These are phyloP conservation scores for Hypoxylon sp. DNA, from an alignment of 2,329 filamentous ascomycete genomes.

Conservation along the genomic window DNA sequence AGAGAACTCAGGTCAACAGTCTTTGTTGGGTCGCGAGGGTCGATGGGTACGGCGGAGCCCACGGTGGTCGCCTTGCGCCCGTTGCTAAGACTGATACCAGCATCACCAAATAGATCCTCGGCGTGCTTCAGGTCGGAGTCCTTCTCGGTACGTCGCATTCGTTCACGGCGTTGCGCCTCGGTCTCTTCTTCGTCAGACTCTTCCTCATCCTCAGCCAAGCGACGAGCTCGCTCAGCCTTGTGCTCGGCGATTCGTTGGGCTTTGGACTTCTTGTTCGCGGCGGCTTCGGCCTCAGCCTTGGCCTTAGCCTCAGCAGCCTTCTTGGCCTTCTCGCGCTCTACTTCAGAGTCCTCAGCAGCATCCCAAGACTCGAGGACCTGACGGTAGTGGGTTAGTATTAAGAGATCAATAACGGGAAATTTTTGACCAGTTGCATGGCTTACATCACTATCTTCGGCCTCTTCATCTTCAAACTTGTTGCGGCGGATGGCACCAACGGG, in stretches of 20 bases:
- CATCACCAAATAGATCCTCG: conserved; percentile 87
- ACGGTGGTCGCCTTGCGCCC: conserved; percentile 78
- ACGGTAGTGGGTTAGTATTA: conserved; percentile 18
- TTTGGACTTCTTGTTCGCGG: conserved; percentile 92
- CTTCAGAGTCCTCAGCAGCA: conserved; percentile 95
- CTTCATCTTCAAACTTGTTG: conserved; percentile 91
- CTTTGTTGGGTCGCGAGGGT: conserved; percentile 80
- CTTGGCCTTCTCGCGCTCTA: conserved; percentile 93
- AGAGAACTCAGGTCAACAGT: conserved; percentile 86
- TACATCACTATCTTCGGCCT: conserved; percentile 85
- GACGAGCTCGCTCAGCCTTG: conserved; percentile 72
- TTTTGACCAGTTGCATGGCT: conserved; percentile 50
- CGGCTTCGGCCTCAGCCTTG: conserved; percentile 89
- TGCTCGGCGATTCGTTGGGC: conserved; percentile 87
- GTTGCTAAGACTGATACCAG: conserved; percentile 71
- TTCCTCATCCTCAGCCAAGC: conserved; percentile 67
- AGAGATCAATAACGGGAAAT: conserved; percentile 31
- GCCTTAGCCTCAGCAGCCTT: conserved; percentile 89
- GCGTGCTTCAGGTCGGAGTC: conserved; percentile 91
- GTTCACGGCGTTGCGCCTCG: conserved; percentile 79
- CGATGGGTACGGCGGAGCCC: conserved; percentile 76
- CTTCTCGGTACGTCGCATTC: conserved; percentile 84
- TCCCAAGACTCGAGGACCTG: conserved; percentile 98
- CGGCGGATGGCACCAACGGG: conserved; percentile 60
- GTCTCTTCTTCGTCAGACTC: conserved; percentile 79